Conservation (phyloP, 257 asterid species). For the Przewalskia tangutica region DNA sequence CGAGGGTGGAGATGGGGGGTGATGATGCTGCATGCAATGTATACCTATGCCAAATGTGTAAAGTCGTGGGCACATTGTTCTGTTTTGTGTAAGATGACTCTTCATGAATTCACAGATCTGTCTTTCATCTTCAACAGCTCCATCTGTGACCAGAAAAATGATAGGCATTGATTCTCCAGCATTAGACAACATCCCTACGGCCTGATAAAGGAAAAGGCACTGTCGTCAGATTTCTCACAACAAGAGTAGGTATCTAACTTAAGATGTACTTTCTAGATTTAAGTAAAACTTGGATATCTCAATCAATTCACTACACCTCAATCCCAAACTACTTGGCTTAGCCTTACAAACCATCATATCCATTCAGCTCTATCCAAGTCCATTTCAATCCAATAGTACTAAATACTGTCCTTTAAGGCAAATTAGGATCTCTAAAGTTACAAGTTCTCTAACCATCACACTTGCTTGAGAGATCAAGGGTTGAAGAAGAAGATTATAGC, state of each 20-base stretch:
- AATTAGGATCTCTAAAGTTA: not conserved
- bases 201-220: conserved; percentile 36
- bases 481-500: not conserved
- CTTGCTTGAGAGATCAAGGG: not conserved
- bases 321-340: not conserved
- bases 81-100: conserved; percentile 29
- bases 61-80: conserved; percentile 54
- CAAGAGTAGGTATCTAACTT: not conserved
- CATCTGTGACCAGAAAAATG: conserved; percentile 79
- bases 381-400: not conserved
- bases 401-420: not conserved
- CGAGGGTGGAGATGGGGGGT: not conserved
- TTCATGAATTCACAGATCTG: conserved; percentile 58
- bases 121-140: conserved; percentile 85
- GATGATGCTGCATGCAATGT: not conserved
- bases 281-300: not conserved
- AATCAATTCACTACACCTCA: not conserved
- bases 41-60: conserved; percentile 88
- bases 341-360: not conserved
- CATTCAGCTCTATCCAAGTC: not conserved
- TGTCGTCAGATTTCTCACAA: not conserved
- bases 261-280: not conserved
- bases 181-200: conserved; percentile 58
- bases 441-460: not conserved
- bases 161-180: conserved; percentile 44